Evolutionary conservation across 2,329 filamentous ascomycete genomes (phyloP).

Genomic region (Paraphaeosphaeria minitans): DNA sequence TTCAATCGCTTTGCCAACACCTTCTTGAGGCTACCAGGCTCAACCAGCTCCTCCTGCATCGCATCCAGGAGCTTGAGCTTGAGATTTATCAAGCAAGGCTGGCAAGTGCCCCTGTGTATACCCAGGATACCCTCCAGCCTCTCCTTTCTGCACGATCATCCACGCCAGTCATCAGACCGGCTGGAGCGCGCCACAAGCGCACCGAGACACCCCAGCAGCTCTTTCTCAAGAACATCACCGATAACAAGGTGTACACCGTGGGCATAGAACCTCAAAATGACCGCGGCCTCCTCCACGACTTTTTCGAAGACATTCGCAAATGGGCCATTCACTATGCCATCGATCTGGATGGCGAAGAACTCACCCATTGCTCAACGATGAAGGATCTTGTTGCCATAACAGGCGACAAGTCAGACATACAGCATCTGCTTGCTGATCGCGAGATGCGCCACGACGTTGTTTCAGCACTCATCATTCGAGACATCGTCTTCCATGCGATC

Average conservation of each 20-base stretch:
- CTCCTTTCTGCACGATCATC: background rate
- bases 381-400: constrained; percentile 6
- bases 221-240: constrained; percentile 12
- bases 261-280: constrained; percentile 26
- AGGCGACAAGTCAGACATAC: constrained; percentile 11
- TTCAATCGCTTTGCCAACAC: background rate
- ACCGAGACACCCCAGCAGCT: constrained; percentile 27
- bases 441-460: constrained; percentile 19
- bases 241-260: constrained; percentile 19
- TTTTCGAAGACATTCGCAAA: constrained; percentile 26
- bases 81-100: background rate
- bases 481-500: constrained; percentile 20
- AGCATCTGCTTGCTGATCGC: constrained; percentile 16
- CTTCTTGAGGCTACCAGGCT: background rate
- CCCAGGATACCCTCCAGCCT: background rate
- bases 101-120: background rate
- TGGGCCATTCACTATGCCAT: constrained; percentile 20
- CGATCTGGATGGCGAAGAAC: constrained; percentile 7
- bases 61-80: constrained; percentile 1
- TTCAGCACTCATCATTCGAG: constrained; percentile 17
- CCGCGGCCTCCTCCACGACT: constrained; percentile 27
- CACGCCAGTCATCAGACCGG: background rate
- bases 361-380: constrained; percentile 6
- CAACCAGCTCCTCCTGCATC: constrained; percentile 1
- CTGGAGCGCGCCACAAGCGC: constrained; percentile 19